These are phyloP conservation scores for Fusarium falciforme DNA, from an alignment of 2,329 filamentous ascomycete species.

Conservation along the genomic window DNA sequence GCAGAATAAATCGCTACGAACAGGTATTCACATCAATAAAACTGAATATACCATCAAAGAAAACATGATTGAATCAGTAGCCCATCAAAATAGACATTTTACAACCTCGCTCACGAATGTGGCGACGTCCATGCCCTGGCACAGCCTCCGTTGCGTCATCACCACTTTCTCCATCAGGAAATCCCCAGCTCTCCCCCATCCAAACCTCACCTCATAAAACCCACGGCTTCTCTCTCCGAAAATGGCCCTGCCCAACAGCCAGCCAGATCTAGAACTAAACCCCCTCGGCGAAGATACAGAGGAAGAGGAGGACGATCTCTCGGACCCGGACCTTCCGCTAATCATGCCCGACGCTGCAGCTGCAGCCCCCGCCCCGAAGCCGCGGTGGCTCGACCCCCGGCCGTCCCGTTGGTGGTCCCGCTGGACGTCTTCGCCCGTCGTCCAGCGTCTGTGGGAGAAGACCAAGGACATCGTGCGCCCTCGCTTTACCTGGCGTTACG, in stretches of 20 bases:
- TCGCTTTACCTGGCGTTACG: constrained; percentile 50
- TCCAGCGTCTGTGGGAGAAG: constrained; percentile 13
- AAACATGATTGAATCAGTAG: not conserved
- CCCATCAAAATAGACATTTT: not conserved
- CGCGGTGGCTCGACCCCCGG: constrained; percentile 39
- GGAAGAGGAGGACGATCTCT: not conserved
- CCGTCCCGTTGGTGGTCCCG: constrained; percentile 22
- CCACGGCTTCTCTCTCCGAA: not conserved
- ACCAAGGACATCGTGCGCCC: constrained; percentile 43
- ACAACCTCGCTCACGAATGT: not conserved
- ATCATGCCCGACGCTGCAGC: constrained; percentile 13
- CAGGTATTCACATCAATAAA: not conserved
- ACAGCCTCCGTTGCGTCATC: not conserved
- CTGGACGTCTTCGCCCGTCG: constrained; percentile 18
- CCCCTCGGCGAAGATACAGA: constrained; percentile 15
- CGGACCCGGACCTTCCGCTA: constrained; percentile 35
- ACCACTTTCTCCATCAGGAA: not conserved
- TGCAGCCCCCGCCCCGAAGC: constrained; percentile 22
- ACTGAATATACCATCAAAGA: not conserved
- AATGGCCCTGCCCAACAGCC: constrained; percentile 19
- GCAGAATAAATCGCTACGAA: not conserved
- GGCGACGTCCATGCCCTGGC: not conserved
- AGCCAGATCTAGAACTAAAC: constrained; percentile 27
- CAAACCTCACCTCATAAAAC: not conserved
- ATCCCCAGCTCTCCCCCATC: not conserved